Conservation (phyloP, 2,329 filamentous ascomycete species). For the Stachybotrys chlorohalonatus region DNA sequence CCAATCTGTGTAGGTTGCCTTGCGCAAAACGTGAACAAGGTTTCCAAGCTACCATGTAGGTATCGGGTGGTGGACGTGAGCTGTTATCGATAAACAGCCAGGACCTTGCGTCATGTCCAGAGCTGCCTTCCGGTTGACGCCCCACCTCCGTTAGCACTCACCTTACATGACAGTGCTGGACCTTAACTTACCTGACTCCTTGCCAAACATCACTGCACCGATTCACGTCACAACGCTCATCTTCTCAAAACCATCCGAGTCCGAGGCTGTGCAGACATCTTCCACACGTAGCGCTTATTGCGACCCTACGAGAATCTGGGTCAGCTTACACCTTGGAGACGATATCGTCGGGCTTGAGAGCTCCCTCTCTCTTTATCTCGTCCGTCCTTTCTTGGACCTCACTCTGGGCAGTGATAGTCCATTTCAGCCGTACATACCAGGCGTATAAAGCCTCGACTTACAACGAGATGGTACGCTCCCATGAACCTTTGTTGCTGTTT, state of each 20-base stretch:
- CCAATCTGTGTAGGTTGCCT: no score
- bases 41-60: no score
- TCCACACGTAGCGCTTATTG: no score
- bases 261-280: no score
- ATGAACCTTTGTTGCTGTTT: background rate
- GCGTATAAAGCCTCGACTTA: background rate
- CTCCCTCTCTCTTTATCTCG: background rate
- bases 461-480: slow-evolving; percentile 10
- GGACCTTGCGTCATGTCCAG: slow-evolving; percentile 7
- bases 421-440: background rate
- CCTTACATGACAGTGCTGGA: background rate
- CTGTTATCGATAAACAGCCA: background rate
- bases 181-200: background rate
- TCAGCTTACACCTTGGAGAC: no score
- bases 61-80: background rate
- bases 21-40: no score
- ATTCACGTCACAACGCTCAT: no score
- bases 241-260: no score
- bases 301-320: no score
- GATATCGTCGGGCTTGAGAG: no score
- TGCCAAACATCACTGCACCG: background rate
- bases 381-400: background rate
- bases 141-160: slow-evolving; percentile 1
- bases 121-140: slow-evolving; percentile 4
- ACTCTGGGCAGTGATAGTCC: background rate